These are phyloP conservation scores for Hericium coralloides DNA, from an alignment of 768 basidiomycete species.

Conservation along the genomic window DNA sequence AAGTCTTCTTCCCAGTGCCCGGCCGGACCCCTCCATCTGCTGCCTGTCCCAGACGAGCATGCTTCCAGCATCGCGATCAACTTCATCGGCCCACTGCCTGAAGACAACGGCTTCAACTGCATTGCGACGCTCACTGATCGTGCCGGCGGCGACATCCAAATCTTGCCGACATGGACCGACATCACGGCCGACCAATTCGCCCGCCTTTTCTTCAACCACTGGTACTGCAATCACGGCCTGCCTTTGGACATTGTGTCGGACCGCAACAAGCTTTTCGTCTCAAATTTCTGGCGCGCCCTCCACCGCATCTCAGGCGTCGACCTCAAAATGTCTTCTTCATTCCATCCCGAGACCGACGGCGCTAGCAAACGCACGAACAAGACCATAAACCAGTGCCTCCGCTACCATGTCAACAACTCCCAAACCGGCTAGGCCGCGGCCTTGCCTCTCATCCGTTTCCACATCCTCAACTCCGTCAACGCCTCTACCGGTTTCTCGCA, in stretches of 20 bases:
- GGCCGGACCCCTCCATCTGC: conserved; percentile 17
- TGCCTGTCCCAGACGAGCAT: conserved; percentile 15
- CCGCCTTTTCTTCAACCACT: conserved; percentile 18
- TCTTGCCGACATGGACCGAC: conserved; percentile 4
- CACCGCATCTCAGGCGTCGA: conserved; percentile 20
- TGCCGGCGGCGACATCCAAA: conserved; percentile 7
- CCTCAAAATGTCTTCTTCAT: conserved; percentile 24
- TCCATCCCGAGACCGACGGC: conserved; percentile 31
- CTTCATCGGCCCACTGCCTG: conserved; percentile 23
- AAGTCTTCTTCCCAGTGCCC: conserved; percentile 20
- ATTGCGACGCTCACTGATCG: conserved; percentile 20
- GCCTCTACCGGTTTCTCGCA: conserved; percentile 16
- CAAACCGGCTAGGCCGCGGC: conserved; percentile 12
- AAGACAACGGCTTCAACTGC: conserved; percentile 17
- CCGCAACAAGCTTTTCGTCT: conserved; percentile 25
- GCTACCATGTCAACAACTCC: conserved; percentile 15
- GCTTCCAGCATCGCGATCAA: conserved; percentile 19
- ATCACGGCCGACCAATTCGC: conserved; percentile 15
- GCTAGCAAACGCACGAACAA: conserved; percentile 21
- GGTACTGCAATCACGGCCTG: conserved; percentile 24
- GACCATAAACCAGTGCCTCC: conserved; percentile 18
- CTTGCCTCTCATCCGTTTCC: conserved; percentile 17
- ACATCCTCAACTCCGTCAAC: conserved; percentile 18
- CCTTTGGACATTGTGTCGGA: conserved; percentile 21
- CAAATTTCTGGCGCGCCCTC: conserved; percentile 25